These are phyloP conservation scores for Aspergillus puulaauensis DNA, from an alignment of 2,329 filamentous ascomycete species.

Conservation along the genomic window DNA sequence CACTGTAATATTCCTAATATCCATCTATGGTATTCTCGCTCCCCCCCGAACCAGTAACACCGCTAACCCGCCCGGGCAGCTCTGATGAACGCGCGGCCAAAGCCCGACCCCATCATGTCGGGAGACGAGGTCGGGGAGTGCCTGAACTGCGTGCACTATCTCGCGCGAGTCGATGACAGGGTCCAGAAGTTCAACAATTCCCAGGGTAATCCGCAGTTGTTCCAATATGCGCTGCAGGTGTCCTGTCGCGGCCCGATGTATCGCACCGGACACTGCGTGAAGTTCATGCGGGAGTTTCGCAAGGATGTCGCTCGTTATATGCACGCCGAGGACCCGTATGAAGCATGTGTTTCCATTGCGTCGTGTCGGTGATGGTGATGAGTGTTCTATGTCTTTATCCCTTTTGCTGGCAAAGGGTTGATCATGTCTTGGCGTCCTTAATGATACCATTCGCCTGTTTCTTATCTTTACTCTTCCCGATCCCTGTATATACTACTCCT, in stretches of 20 bases:
- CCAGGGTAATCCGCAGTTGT: conserved; percentile 14
- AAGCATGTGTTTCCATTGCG: conserved; percentile 13
- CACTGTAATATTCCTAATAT: neutral
- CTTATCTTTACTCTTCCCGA: neutral
- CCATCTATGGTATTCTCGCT: neutral
- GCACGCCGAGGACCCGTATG: conserved; percentile 12
- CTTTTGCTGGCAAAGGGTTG: neutral
- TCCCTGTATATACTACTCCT: neutral
- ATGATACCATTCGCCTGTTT: neutral
- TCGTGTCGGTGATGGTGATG: conserved; percentile 2
- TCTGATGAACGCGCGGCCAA: neutral
- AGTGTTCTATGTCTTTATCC: no score
- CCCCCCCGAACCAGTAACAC: no score
- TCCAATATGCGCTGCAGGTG: conserved; percentile 14
- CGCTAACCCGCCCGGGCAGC: neutral
- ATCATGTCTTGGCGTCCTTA: neutral
- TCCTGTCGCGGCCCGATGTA: conserved; percentile 15
- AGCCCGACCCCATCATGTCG: neutral
- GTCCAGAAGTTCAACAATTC: conserved; percentile 3
- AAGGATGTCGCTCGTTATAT: conserved; percentile 12
- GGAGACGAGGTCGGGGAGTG: conserved; percentile 5
- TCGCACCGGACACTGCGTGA: conserved; percentile 10
- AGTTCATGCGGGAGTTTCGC: conserved; percentile 14
- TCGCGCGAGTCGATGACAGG: conserved; percentile 12
- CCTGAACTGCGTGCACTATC: conserved; percentile 17